phyloP scores from a whole-genome alignment of 2,329 filamentous ascomycete species.

The Penicillium polonicum region DNA sequence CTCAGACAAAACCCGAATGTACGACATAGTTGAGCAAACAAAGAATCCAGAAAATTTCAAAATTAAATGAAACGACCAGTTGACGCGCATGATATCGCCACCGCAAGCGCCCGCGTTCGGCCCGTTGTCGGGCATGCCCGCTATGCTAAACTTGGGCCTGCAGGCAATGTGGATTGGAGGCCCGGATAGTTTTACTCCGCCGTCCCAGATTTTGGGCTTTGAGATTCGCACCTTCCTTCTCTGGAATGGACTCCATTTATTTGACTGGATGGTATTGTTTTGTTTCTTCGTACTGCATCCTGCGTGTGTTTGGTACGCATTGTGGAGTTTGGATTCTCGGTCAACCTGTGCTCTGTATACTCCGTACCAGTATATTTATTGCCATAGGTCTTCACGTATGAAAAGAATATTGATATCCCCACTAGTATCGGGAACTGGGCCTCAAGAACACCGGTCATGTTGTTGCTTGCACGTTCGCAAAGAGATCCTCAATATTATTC shows the following conservation, averaged over 20 bases:
- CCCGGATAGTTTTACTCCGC: conserved; percentile 19
- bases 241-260: conserved; percentile 16
- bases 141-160: conserved; percentile 18
- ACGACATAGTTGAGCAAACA: background rate
- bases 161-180: conserved; percentile 13
- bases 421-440: background rate
- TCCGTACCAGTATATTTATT: background rate
- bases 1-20: background rate
- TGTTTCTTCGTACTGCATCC: background rate
- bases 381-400: background rate
- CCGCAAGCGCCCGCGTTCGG: conserved; percentile 26
- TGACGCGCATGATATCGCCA: conserved; percentile 14
- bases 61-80: background rate
- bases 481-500: background rate
- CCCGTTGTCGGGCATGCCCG: conserved; percentile 31
- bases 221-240: conserved; percentile 20
- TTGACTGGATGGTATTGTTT: conserved; percentile 9
- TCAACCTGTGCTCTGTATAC: background rate
- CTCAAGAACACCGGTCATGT: background rate
- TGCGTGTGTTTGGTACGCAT: background rate
- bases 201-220: conserved; percentile 7
- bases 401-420: background rate
- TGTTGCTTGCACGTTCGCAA: background rate
- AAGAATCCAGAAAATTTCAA: background rate
- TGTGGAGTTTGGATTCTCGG: background rate